A percentile compares a stretch with the other conserved stretches of the same genome.
Conservation (phyloP, 306 rosid species). For the Astragalus glycyphyllos region DNA sequence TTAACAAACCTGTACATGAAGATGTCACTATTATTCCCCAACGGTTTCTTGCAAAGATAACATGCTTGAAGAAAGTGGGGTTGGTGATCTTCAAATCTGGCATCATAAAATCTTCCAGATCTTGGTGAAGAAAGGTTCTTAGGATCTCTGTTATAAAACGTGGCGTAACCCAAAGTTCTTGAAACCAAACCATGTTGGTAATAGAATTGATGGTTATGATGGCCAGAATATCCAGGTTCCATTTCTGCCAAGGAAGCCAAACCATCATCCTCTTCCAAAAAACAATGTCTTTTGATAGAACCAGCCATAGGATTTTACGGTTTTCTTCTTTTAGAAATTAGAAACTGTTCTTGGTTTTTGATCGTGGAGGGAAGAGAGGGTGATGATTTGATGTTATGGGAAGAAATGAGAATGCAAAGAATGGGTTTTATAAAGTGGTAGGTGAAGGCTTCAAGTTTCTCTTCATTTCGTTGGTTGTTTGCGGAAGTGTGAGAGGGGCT, state of each 20-base stretch:
- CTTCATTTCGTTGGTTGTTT: neutral
- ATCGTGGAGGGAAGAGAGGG: neutral
- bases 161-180: conserved; percentile 57
- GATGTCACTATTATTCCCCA: conserved; percentile 72
- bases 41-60: conserved; percentile 75
- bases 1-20: conserved; percentile 87
- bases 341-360: neutral
- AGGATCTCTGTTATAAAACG: conserved; percentile 42
- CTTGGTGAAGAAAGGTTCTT: conserved; percentile 56
- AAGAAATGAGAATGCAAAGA: neutral
- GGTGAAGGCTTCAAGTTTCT: conserved; percentile 43
- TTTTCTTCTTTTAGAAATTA: neutral
- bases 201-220: conserved; percentile 23
- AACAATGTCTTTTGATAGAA: conserved; percentile 61
- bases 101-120: conserved; percentile 75
- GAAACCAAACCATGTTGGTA: conserved; percentile 51
- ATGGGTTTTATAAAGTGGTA: conserved; percentile 48
- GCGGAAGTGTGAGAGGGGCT: conserved; percentile 41
- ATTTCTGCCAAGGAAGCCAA: conserved; percentile 54
- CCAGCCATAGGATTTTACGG: conserved; percentile 49
- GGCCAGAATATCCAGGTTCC: conserved; percentile 70
- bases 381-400: neutral
- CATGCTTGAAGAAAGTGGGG: conserved; percentile 89
- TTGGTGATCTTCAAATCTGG: conserved; percentile 75
- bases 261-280: conserved; percentile 65